A percentile compares a stretch with the other conserved stretches of the same genome.
Evolutionary conservation across 192 early-diverging fungal genomes (phyloP).

Genomic region (Coemansia sp.): DNA sequence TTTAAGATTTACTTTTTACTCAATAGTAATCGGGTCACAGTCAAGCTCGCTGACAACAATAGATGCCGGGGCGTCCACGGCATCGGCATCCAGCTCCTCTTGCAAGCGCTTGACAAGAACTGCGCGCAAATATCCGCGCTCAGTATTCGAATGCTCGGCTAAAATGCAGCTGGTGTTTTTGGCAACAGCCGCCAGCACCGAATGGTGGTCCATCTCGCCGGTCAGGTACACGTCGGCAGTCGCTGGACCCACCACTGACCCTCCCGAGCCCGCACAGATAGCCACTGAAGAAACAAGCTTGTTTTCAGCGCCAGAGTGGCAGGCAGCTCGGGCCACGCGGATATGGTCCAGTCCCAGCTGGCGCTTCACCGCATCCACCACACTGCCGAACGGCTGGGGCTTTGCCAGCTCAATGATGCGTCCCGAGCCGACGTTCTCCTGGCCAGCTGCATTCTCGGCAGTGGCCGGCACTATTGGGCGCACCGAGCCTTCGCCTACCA

Average conservation of each 20-base stretch:
- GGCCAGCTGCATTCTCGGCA: conserved; percentile 25
- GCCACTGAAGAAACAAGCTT: conserved; percentile 70
- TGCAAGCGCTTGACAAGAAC: conserved; percentile 64
- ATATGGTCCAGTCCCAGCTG: conserved; percentile 67
- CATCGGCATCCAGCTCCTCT: conserved; percentile 39
- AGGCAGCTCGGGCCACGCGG: conserved; percentile 67
- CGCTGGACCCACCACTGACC: conserved; percentile 58
- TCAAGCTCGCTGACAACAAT: conserved; percentile 73
- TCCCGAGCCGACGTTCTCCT: conserved; percentile 37
- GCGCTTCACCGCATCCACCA: conserved; percentile 31
- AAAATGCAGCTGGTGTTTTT: conserved; percentile 79
- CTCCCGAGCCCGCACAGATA: conserved; percentile 90
- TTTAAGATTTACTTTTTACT: conserved; percentile 16
- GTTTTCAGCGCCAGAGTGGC: conserved; percentile 27
- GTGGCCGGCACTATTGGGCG: conserved; percentile 43
- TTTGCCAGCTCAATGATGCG: conserved; percentile 26
- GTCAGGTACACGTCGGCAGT: conserved; percentile 83
- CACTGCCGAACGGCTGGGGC: conserved; percentile 21
- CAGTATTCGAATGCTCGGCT: conserved; percentile 89
- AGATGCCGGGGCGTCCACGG: conserved; percentile 51
- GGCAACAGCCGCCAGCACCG: conserved; percentile 78
- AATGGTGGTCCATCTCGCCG: conserved; percentile 96
- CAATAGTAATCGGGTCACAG: conserved; percentile 69
- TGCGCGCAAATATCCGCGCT: conserved; percentile 76
- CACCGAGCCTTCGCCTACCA: conserved; percentile 24